These are phyloP conservation scores for Penicillium mononematosum DNA, from an alignment of 495 filamentous ascomycete genomes.

Conservation along the genomic window DNA sequence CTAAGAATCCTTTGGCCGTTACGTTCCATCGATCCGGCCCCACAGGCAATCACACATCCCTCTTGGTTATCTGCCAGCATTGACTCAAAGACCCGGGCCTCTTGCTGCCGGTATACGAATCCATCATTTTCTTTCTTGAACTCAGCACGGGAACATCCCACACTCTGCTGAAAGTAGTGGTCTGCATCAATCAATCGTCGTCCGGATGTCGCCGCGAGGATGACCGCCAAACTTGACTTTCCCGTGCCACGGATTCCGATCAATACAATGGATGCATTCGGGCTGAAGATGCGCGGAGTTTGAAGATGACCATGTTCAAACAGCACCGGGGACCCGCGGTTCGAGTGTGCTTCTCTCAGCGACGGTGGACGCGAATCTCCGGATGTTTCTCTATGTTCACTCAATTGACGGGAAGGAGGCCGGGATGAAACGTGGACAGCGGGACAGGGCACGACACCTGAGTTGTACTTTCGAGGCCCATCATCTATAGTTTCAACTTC, in stretches of 20 bases:
- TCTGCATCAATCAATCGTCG: constrained; percentile 71
- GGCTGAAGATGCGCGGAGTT: constrained; percentile 48
- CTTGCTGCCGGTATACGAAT: constrained; percentile 59
- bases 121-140: constrained; percentile 62
- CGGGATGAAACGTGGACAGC: background rate
- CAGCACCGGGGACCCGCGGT: constrained; percentile 34
- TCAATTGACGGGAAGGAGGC: constrained; percentile 19
- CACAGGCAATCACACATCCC: constrained; percentile 71
- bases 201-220: constrained; percentile 69
- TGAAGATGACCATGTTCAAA: constrained; percentile 32
- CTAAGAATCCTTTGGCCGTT: constrained; percentile 42
- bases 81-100: constrained; percentile 60
- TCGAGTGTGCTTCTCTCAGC: constrained; percentile 32
- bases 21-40: constrained; percentile 53
- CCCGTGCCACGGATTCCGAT: constrained; percentile 74
- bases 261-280: constrained; percentile 68
- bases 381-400: constrained; percentile 26
- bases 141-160: constrained; percentile 58
- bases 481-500: constrained; percentile 31
- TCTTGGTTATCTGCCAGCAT: constrained; percentile 60
- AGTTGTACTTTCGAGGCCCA: constrained; percentile 24
- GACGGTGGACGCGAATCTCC: constrained; percentile 25
- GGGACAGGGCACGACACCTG: background rate
- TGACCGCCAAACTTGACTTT: constrained; percentile 74
- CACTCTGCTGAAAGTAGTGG: constrained; percentile 65